Evolutionary conservation across 2,329 filamentous ascomycete genomes (phyloP).

Genomic region (Cordyceps cicadae): DNA sequence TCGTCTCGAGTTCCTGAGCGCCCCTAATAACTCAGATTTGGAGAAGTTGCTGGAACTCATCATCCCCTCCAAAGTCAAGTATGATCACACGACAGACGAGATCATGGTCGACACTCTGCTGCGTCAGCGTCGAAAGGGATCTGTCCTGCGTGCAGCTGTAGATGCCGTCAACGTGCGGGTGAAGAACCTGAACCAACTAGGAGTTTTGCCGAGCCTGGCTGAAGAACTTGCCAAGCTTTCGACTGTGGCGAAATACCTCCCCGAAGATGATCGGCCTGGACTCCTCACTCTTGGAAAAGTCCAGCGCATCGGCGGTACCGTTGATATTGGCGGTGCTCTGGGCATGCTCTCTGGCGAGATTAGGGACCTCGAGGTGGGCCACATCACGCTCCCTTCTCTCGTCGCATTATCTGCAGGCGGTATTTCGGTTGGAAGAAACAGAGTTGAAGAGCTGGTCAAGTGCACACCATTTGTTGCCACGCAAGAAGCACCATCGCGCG

Average conservation of each 20-base stretch:
- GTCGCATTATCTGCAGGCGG: conserved; percentile 66
- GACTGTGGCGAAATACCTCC: conserved; percentile 86
- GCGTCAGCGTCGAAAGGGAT: conserved; percentile 76
- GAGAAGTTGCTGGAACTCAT: conserved; percentile 76
- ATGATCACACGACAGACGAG: conserved; percentile 77
- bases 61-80: conserved; percentile 85
- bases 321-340: conserved; percentile 60
- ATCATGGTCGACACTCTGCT: conserved; percentile 90
- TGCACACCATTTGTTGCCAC: conserved; percentile 28
- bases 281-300: conserved; percentile 67
- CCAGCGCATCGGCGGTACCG: conserved; percentile 50
- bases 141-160: conserved; percentile 64
- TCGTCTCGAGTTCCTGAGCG: conserved; percentile 61
- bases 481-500: conserved; percentile 19
- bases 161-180: conserved; percentile 56
- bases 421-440: conserved; percentile 55
- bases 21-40: conserved; percentile 71
- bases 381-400: conserved; percentile 78
- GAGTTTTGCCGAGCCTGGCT: conserved; percentile 60
- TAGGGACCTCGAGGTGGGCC: conserved; percentile 60
- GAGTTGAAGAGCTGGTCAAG: conserved; percentile 62
- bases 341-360: conserved; percentile 55
- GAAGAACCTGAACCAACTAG: conserved; percentile 55
- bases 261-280: conserved; percentile 89
- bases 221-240: conserved; percentile 76